Conservation (phyloP, 108 stramenopile species). For the Nitzschia putrida region DNA sequence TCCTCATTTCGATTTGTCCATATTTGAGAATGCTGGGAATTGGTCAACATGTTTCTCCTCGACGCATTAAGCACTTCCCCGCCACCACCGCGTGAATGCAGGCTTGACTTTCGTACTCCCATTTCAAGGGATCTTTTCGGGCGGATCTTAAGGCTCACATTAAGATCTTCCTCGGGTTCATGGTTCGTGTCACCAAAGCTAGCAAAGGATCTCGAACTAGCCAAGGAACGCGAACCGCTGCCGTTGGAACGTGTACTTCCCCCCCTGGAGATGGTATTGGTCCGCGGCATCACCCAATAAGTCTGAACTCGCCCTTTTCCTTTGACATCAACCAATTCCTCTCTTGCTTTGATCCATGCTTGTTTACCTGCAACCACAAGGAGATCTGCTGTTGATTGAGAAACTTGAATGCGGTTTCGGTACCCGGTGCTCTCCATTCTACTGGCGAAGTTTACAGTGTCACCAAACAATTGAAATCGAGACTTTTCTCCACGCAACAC, state of each 20-base stretch:
- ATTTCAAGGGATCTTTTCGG: constrained; percentile 11
- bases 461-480: constrained; percentile 23
- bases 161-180: background rate
- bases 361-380: constrained; percentile 25
- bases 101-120: background rate
- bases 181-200: background rate
- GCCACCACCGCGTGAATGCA: background rate
- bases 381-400: constrained; percentile 25
- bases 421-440: constrained; percentile 36
- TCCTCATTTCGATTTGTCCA: background rate
- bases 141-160: constrained; percentile 8
- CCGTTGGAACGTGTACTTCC: constrained; percentile 2
- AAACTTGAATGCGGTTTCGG: constrained; percentile 27
- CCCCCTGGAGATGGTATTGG: background rate
- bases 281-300: constrained; percentile 17
- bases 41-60: background rate
- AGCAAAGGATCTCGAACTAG: background rate
- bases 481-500: constrained; percentile 26
- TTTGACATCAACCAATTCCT: constrained; percentile 32
- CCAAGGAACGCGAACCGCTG: background rate
- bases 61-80: background rate
- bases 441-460: constrained; percentile 18
- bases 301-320: constrained; percentile 42
- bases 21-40: constrained; percentile 13
- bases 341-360: constrained; percentile 26